Base-by-base conservation (phyloP, 2,329 filamentous ascomycete genomes). In the Arthrobotrys iridis region DNA sequence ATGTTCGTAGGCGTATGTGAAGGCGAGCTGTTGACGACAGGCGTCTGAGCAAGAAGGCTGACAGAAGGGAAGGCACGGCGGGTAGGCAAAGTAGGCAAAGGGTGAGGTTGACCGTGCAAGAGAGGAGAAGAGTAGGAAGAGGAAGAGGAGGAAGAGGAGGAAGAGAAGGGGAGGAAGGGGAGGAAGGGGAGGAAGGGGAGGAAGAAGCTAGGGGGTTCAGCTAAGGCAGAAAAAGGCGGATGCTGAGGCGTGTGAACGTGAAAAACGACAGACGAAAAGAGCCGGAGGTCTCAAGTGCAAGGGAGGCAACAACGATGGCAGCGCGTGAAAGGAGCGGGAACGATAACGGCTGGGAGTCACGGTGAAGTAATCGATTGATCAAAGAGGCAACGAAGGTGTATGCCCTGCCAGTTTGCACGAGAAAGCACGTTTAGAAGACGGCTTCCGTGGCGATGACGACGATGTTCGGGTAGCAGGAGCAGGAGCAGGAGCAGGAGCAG, bases 141-240 rank as follows among this genome's bases (percentile, higher is more conserved):
- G 22, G 48, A 63, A 57, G 48, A 24, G 24, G 40, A 22, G n/a
- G 45, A 15, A 40, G 22, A 10, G 30, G 65, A 62, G 10, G 33
- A 28, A 52, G n/a, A 22, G 10, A 40, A 5, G 13, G 48, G n/a
- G 10, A 15, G 26, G 35, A 28, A 13, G 46, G 15, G 28, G 37
- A 11, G n/a, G 46, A 18, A 48, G 11, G 24, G 37, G 24, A 26
- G 35, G 26, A 22, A 22, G 18, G 26, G 58, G 48, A 24, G 10
- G 35, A 43, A 22, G 35, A 48, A 48, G 33, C 24, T 55, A 37
- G 35, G 35, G 60, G 62, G 43, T 65, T 65, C 55, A 59, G 55
- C 55, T 59, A 65, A 65, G 60, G 60, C 60, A 65, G 60, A 64
- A 65, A 52, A 52, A 65, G 60, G 60, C 60, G 43, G 60, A 65